A percentile compares a stretch with the other conserved stretches of the same genome.
These are phyloP conservation scores for Ophiostoma himal-ulmi DNA, from an alignment of 2,329 filamentous ascomycete species.

Conservation along the genomic window DNA sequence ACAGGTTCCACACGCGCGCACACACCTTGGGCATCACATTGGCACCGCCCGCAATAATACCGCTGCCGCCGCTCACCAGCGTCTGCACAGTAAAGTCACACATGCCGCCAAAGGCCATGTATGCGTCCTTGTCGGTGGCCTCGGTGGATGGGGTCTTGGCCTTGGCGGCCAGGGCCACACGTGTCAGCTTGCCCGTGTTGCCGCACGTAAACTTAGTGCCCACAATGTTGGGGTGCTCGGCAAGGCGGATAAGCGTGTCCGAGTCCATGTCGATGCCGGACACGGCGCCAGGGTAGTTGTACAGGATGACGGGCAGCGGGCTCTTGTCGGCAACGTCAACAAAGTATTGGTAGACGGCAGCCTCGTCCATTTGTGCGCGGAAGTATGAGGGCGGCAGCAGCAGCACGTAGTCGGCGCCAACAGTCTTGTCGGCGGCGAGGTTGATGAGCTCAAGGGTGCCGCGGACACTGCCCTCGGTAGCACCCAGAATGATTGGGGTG, in stretches of 20 bases:
- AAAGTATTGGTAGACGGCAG: slow-evolving; percentile 53
- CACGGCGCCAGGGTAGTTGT: slow-evolving; percentile 88
- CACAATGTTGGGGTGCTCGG: slow-evolving; percentile 74
- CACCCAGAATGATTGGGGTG: slow-evolving; percentile 76
- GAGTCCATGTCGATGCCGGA: slow-evolving; percentile 86
- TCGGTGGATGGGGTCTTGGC: slow-evolving; percentile 59
- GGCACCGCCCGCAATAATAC: slow-evolving; percentile 79
- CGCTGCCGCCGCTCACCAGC: slow-evolving; percentile 68
- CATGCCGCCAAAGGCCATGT: slow-evolving; percentile 83
- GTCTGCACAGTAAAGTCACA: slow-evolving; percentile 85
- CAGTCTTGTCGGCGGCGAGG: slow-evolving; percentile 49
- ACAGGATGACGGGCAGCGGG: slow-evolving; percentile 73
- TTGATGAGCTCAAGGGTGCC: slow-evolving; percentile 72
- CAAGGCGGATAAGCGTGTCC: slow-evolving; percentile 74
- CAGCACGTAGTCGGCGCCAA: slow-evolving; percentile 74
- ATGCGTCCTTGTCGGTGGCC: slow-evolving; percentile 49
- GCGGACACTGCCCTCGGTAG: slow-evolving; percentile 73
- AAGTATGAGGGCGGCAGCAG: slow-evolving; percentile 81
- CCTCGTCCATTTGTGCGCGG: slow-evolving; percentile 67
- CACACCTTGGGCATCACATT: slow-evolving; percentile 82
- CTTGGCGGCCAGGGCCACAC: slow-evolving; percentile 66
- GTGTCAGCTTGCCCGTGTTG: slow-evolving; percentile 82
- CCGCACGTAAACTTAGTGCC: slow-evolving; percentile 91
- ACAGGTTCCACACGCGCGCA: slow-evolving; percentile 72
- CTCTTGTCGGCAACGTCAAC: slow-evolving; percentile 67